Percentiles rank a stretch among this genome's conserved stretches.
phyloP scores from a whole-genome alignment of 2,329 filamentous ascomycete species.

The Paecilomyces sp. region DNA sequence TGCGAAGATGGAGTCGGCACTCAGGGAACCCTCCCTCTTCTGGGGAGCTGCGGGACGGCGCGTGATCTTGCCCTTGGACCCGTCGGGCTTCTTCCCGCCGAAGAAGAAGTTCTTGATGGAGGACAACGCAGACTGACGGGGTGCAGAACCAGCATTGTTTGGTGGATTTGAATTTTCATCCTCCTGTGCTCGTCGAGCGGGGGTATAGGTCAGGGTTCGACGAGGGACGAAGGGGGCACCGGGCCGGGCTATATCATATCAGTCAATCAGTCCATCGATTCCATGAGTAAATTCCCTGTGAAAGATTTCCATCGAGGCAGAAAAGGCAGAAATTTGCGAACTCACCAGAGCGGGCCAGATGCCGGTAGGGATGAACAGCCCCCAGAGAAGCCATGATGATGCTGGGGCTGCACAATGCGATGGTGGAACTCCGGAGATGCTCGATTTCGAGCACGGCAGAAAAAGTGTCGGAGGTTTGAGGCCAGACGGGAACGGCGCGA shows the following conservation, averaged over 20 bases:
- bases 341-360: constrained; percentile 31
- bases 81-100: constrained; percentile 14
- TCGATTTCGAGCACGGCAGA: not conserved
- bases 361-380: constrained; percentile 28
- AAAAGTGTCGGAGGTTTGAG: not conserved
- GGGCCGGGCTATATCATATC: constrained; percentile 19
- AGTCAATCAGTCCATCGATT: not conserved
- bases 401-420: constrained; percentile 6
- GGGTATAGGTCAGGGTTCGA: constrained; percentile 27
- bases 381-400: constrained; percentile 32
- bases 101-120: constrained; percentile 29
- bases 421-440: constrained; percentile 9
- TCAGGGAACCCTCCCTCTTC: constrained; percentile 28
- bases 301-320: not conserved
- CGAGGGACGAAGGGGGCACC: constrained; percentile 26
- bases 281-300: not conserved
- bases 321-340: not conserved
- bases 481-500: not conserved
- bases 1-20: constrained; percentile 35
- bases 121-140: constrained; percentile 18
- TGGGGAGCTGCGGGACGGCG: constrained; percentile 19
- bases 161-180: constrained; percentile 8
- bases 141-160: constrained; percentile 4
- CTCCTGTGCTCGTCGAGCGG: constrained; percentile 21
- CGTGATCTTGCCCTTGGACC: constrained; percentile 20